These are phyloP conservation scores for Clitopilus hobsonii DNA, from an alignment of 768 basidiomycete species.

Conservation along the genomic window DNA sequence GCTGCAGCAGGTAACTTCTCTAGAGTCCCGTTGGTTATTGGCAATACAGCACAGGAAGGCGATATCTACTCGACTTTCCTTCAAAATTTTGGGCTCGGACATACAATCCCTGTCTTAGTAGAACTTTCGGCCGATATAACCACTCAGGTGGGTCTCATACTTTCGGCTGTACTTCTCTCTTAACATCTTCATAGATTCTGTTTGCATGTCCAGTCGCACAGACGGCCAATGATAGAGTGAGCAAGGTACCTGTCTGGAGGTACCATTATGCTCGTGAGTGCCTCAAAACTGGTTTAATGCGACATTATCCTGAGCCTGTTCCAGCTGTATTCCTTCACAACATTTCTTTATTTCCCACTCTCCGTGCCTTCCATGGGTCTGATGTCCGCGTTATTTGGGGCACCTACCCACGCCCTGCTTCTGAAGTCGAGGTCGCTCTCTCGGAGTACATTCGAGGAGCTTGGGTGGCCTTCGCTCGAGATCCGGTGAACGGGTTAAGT, in stretches of 20 bases:
- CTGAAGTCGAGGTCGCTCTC: slow-evolving; percentile 19
- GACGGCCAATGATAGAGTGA: slow-evolving; percentile 18
- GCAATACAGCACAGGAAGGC: slow-evolving; percentile 24
- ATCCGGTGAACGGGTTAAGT: slow-evolving; percentile 23
- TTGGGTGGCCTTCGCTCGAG: slow-evolving; percentile 32
- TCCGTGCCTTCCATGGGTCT: slow-evolving; percentile 32
- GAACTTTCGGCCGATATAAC: slow-evolving; percentile 18
- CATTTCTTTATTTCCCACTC: slow-evolving; percentile 24
- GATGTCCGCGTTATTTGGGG: slow-evolving; percentile 37
- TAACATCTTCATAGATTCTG: slow-evolving; percentile 11
- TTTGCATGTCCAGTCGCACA: slow-evolving; percentile 24
- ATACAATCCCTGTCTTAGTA: slow-evolving; percentile 19
- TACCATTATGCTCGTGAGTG: background rate
- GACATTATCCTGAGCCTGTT: background rate
- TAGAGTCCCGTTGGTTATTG: slow-evolving; percentile 5
- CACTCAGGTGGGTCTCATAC: slow-evolving; percentile 17
- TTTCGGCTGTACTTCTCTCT: background rate
- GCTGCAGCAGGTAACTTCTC: slow-evolving; percentile 1
- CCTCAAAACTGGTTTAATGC: background rate
- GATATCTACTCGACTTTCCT: slow-evolving; percentile 22
- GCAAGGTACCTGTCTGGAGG: slow-evolving; percentile 5
- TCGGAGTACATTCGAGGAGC: slow-evolving; percentile 27
- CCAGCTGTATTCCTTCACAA: slow-evolving; percentile 28
- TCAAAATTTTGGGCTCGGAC: slow-evolving; percentile 16
- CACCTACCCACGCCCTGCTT: slow-evolving; percentile 19